phyloP scores from a whole-genome alignment of 2,329 filamentous ascomycete species.

The Alternaria viburni region DNA sequence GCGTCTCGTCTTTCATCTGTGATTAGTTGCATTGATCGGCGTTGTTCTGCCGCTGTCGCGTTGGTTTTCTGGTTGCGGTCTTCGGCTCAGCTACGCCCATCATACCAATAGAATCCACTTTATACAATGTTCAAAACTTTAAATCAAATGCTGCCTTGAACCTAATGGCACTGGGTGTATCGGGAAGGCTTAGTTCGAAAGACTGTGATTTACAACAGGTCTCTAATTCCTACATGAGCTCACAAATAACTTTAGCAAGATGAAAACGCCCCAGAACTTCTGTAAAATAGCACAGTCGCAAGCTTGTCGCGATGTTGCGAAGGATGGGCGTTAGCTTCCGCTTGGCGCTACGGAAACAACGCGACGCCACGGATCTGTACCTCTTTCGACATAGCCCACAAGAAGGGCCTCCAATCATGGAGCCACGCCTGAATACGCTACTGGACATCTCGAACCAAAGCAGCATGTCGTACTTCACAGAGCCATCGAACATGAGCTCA shows the following conservation, averaged over 20 bases:
- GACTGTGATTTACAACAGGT: not conserved
- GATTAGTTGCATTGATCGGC: constrained; percentile 5
- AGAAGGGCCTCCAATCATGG: constrained; percentile 13
- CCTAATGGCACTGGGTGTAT: not conserved
- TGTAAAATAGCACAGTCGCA: not conserved
- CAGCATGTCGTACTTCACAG: not conserved
- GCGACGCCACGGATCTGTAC: constrained; percentile 7
- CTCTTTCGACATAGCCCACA: constrained; percentile 9
- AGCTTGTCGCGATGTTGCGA: not conserved
- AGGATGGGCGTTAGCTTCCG: constrained; percentile 6
- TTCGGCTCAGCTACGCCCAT: not conserved
- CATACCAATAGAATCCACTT: not conserved
- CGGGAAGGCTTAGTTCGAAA: not conserved
- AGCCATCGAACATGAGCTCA: not conserved
- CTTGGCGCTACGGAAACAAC: constrained; percentile 8
- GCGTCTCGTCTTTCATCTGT: constrained; percentile 1
- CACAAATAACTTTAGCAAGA: not conserved
- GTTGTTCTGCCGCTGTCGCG: constrained; percentile 10
- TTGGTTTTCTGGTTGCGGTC: constrained; percentile 1
- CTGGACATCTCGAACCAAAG: constrained; percentile 9
- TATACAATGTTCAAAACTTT: constrained; percentile 3
- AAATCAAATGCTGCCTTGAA: not conserved
- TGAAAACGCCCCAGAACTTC: not conserved
- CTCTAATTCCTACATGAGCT: not conserved
- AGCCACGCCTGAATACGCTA: constrained; percentile 11